A percentile compares a stretch with the other conserved stretches of the same genome.
These are phyloP conservation scores for Hymenoscyphus repandus DNA, from an alignment of 2,329 filamentous ascomycete genomes.

Conservation along the genomic window DNA sequence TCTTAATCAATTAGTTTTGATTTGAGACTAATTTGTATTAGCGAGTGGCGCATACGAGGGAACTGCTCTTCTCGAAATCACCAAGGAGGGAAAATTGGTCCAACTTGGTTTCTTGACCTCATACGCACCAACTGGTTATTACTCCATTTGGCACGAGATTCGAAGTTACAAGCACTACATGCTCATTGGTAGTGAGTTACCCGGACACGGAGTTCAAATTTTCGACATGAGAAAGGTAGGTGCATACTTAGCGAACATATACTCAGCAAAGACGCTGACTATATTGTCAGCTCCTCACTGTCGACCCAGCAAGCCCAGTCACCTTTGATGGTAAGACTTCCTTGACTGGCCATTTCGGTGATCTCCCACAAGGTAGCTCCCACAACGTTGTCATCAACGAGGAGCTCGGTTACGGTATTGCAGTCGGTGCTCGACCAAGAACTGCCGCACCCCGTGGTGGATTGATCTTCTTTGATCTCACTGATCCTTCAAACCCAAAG, in stretches of 20 bases:
- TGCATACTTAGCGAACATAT: background rate
- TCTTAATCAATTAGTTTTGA: background rate
- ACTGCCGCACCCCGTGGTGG: slow-evolving; percentile 36
- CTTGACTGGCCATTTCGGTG: slow-evolving; percentile 3
- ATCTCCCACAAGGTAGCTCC: slow-evolving; percentile 8
- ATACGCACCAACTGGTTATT: slow-evolving; percentile 8
- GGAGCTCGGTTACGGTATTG: slow-evolving; percentile 2
- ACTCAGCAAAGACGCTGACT: background rate
- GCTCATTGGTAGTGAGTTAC: slow-evolving; percentile 37
- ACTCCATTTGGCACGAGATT: slow-evolving; percentile 35
- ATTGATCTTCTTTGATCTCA: slow-evolving; percentile 45
- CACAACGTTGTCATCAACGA: slow-evolving; percentile 27
- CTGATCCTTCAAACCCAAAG: slow-evolving; percentile 40
- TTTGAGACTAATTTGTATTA: slow-evolving; percentile 18
- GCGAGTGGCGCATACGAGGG: slow-evolving; percentile 45
- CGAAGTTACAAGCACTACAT: slow-evolving; percentile 34
- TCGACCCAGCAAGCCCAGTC: slow-evolving; percentile 37
- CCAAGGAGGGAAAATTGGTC: slow-evolving; percentile 37
- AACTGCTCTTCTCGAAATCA: slow-evolving; percentile 45
- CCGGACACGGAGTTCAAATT: slow-evolving; percentile 46
- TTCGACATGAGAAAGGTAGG: slow-evolving; percentile 44
- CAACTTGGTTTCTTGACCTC: slow-evolving; percentile 41
- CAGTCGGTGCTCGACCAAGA: slow-evolving; percentile 34
- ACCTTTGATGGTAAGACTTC: slow-evolving; percentile 29
- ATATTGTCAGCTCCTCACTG: slow-evolving; percentile 37